phyloP scores from a whole-genome alignment of 73 alveolate species.

The Tetrahymena malaccensis region DNA sequence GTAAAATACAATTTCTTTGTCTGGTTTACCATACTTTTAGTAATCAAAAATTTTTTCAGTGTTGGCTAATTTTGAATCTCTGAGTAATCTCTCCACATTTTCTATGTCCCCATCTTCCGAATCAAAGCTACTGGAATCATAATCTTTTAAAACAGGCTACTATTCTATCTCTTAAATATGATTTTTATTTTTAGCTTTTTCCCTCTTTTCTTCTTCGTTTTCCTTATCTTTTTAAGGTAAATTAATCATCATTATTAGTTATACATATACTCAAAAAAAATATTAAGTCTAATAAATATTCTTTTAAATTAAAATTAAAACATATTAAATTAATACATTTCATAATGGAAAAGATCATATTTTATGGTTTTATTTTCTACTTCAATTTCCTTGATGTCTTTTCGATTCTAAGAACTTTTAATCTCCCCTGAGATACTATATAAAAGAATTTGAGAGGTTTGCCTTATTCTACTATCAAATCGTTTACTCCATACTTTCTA shows the following conservation, averaged over 20 bases:
- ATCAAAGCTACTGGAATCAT: not conserved
- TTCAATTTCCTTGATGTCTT: not conserved
- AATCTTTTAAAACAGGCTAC: not conserved
- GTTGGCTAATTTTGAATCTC: not conserved
- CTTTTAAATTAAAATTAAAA: too few relatives aligned
- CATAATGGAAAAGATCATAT: not conserved
- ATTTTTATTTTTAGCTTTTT: not conserved
- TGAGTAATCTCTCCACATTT: not conserved
- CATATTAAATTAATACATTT: not conserved
- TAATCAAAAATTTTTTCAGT: not conserved
- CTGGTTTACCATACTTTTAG: not conserved
- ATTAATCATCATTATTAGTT: too few relatives aligned
- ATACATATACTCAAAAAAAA: too few relatives aligned
- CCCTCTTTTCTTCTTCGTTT: not conserved
- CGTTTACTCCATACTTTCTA: not conserved
- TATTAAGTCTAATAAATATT: too few relatives aligned
- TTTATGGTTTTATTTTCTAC: not conserved
- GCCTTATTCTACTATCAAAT: not conserved
- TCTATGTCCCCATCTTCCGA: not conserved
- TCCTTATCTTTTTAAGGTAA: not conserved
- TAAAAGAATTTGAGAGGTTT: not conserved
- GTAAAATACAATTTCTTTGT: not conserved
- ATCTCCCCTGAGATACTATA: not conserved
- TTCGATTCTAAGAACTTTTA: not conserved
- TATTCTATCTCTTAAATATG: not conserved